Evolutionary conservation across 805 yeast species (phyloP), one percentile per base, ranked within the genome.

Genomic region (Suhomyces tanzawaensis): DNA sequence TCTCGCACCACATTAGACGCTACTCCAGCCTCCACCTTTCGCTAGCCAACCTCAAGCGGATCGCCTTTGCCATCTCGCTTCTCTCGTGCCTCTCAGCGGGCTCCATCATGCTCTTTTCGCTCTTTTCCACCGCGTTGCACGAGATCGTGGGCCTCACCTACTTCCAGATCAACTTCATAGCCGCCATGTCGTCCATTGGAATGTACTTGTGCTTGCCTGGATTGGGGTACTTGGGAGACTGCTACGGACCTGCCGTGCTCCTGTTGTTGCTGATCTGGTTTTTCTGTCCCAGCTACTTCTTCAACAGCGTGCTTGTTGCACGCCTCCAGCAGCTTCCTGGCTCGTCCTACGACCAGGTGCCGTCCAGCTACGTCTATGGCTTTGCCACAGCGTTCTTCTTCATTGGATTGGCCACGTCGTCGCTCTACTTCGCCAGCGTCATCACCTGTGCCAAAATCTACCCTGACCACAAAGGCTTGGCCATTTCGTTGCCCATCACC

Each of bases 401-500:
- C 34, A 75, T 85, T 41, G 93, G 93, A 0, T 64, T 77, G 42
- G 87, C 88, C 9, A 84, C 93, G 0, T 79, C 88, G 6, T 69
- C 88, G 6, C 65, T 84, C 28, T 85, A 81, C 60, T 84, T 85
- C 52, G 74, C 84, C 44, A 76, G 86, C 32, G 62, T 85, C 44
- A 60, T 85, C 21, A 84, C 95, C 1, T 87, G 96, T 63, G 95
- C 96, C 2, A 81, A 85, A 51, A 75, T 89, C n/a, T 85, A 79
- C 53, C 95, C 95, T 0, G 67, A 77, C 27, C 71, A 72, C 33
- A 85, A 87, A 42, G 83, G 95, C 2, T 60, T 91, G 39, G 85
- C 95, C 22, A 87, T 91, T 30, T 83, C 95, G 37, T 73, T 85
- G 31, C 99, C 99, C 0, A 90, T 91, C 2, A 77, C 95, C 0